Evolutionary conservation across 805 yeast species (phyloP), one percentile per base, ranked within the genome.

Genomic region (Wickerhamomyces bisporus): DNA sequence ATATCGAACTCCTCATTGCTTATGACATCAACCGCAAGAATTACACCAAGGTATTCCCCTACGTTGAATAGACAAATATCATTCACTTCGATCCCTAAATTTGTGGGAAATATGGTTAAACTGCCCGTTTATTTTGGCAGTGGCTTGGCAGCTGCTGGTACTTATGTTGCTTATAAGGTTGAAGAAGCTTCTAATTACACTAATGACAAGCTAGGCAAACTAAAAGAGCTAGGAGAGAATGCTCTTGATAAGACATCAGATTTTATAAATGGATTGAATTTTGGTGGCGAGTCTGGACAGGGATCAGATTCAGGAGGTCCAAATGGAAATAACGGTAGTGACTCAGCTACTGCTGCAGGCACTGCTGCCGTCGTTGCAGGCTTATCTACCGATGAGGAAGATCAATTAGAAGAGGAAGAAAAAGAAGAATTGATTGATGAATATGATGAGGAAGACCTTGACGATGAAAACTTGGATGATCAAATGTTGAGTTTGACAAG

Each of bases 81-180:
- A 6, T 51, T 55, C 39, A 37, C 44, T 24, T 60, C 72, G 1
- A 40, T 70, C 12, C 81, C 81, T 18, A 79, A 73, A 54, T 58
- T 79, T 0, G 62, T 81, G 5, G 73, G 74, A 1, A 73, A 73
- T 38, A 69, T 73, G 1, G 66, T 76, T 1, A 75, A 73, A 45
- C 58, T 82, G 2, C 96, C 97, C 0, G 91, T 87, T 0, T 81
- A 81, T 44, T 65, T 88, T 0, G 98, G 97, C 2, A 89, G 95
- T 7, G 88, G 95, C 0, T 61, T 88, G 26, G 96, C 95, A 3
- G 98, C 97, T 10, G 96, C 95, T 7, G 95, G 96, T 0, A 82
- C 95, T 3, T 93, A 88, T 56, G 80, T 91, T 34, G 87, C 89
- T 15, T 89, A 89, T 60, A 91, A 93, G 58, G 84, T 89, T 9